Conservation (phyloP, 2,329 filamentous ascomycete genomes). For the Cladosporium colombiae region DNA sequence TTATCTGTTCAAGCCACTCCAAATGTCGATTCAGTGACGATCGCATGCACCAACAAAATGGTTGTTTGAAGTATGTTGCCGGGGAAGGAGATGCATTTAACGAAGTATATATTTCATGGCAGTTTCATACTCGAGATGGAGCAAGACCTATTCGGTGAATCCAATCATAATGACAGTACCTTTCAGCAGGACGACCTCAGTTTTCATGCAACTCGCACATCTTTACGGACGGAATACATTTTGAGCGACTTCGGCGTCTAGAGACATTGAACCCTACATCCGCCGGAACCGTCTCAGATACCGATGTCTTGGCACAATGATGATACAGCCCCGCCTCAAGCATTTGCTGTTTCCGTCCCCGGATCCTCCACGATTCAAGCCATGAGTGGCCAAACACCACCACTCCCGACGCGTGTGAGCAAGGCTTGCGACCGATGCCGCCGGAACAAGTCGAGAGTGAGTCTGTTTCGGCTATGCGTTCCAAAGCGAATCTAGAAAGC, state of each 20-base stretch:
- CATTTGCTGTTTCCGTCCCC: neutral
- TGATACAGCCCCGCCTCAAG: neutral
- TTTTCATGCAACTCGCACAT: neutral
- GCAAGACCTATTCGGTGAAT: neutral
- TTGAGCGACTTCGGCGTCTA: neutral
- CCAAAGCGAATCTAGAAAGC: too few relatives aligned
- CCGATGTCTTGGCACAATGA: neutral
- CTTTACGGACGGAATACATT: neutral
- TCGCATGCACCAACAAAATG: too few relatives aligned
- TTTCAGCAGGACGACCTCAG: neutral
- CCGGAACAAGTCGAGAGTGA: slow-evolving; percentile 37
- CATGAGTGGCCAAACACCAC: neutral
- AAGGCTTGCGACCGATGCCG: slow-evolving; percentile 39
- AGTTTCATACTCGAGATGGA: neutral
- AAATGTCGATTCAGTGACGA: too few relatives aligned
- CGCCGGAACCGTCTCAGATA: neutral
- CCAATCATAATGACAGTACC: neutral
- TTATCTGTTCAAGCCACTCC: too few relatives aligned
- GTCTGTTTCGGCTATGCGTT: neutral
- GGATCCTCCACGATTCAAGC: neutral
- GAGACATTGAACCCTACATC: neutral
- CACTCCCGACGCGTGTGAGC: slow-evolving; percentile 29
- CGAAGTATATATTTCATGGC: neutral
- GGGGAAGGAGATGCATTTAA: neutral
- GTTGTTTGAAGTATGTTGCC: too few relatives aligned